Percentiles rank a stretch among this genome's conserved stretches.
These are phyloP conservation scores for Aspergillus sclerotiicarbonarius DNA, from an alignment of 495 filamentous ascomycete genomes.

Conservation along the genomic window DNA sequence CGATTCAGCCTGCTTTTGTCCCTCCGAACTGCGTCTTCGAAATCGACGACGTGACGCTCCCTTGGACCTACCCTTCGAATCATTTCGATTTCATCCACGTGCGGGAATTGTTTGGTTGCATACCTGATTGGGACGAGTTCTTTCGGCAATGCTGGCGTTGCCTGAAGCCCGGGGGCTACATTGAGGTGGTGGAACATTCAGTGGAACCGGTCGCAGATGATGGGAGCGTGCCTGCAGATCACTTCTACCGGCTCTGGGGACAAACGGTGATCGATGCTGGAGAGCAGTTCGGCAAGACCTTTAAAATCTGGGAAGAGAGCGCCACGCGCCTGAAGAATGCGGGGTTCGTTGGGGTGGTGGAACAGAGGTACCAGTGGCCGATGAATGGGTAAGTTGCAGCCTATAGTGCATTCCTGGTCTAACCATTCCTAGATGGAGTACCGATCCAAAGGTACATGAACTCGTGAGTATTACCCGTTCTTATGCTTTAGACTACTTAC, in stretches of 20 bases:
- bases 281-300: constrained; percentile 45
- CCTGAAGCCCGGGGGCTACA: constrained; percentile 64
- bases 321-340: constrained; percentile 37
- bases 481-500: neutral
- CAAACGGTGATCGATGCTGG: constrained; percentile 50
- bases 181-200: constrained; percentile 59
- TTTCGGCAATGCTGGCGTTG: constrained; percentile 33
- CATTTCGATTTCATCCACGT: constrained; percentile 68
- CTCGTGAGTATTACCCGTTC: constrained; percentile 31
- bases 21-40: constrained; percentile 55
- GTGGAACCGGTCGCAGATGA: constrained; percentile 50
- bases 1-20: constrained; percentile 40
- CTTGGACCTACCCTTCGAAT: constrained; percentile 52
- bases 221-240: constrained; percentile 45
- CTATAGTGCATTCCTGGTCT: neutral
- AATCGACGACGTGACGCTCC: constrained; percentile 53
- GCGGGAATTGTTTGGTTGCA: constrained; percentile 55
- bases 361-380: constrained; percentile 59
- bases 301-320: constrained; percentile 47
- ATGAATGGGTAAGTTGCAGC: constrained; percentile 25
- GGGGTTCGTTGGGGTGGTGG: constrained; percentile 59
- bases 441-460: constrained; percentile 60
- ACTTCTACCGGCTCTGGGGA: constrained; percentile 55
- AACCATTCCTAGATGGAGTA: constrained; percentile 56
- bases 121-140: constrained; percentile 58